Evolutionary conservation across 1,284 basidiomycete species (phyloP), one percentile per base, ranked within the genome.

Genomic region (Boletus semigastroideus): DNA sequence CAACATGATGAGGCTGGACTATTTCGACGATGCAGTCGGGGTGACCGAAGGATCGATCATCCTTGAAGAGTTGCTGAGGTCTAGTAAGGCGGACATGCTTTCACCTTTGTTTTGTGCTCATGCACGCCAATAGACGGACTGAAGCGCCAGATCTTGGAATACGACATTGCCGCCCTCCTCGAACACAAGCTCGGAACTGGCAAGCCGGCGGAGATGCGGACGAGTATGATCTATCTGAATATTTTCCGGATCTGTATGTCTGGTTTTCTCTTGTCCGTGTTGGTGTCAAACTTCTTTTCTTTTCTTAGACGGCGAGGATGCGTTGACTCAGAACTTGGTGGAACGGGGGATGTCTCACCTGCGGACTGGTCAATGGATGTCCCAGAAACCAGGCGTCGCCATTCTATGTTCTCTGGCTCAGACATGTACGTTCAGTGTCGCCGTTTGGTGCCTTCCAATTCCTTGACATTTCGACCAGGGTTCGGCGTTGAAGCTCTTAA

Each of bases 391-490:
- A 20, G 51, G 51, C 14, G 51, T 40, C 9, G 30, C 48, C 9
- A 52, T 52, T 17, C 25, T 52, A 17, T 52, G 47, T 12, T 43
- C 51, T 7, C 42, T 52, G 40, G 51, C 51, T 12, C 51, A 52
- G 22, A 51, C 51, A 9, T 51, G 51, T 52, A 11, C 16, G 51
- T 51, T 16, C 16, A 36, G 13, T 16, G 19, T 25, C n/a, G 5
- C 0, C 19, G 4, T 28, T 33, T 22, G 17, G 27, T 20, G 6
- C 13, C 5, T 5, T n/a, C 10, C 10, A 22, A 6, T 2, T 1
- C 16, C 6, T 49, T 42, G 47, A 51, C 17, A 9, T 20, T 39
- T 12, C 5, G 17, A 40, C 6, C 36, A 52, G 51, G 51, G 51
- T 52, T 52, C 11, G 48, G 51, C 19, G 48, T 42, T 17, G 48